Evolutionary conservation across 768 basidiomycete genomes (phyloP).

Genomic region (Suillus luteus): DNA sequence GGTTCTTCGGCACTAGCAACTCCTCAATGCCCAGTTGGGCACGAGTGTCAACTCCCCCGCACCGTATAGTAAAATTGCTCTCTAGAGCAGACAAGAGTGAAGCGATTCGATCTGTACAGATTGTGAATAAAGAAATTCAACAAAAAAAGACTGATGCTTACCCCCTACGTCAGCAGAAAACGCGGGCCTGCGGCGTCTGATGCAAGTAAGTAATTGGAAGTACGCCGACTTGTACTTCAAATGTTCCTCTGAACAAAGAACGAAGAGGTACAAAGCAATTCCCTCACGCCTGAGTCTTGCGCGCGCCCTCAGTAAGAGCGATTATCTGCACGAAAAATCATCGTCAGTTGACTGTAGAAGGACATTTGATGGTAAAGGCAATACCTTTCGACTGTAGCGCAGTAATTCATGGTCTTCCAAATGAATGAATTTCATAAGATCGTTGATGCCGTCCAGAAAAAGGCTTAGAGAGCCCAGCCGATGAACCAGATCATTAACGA

Average conservation of each 20-base stretch:
- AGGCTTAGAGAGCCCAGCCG: constrained; percentile 31
- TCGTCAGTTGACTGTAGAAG: too few relatives aligned
- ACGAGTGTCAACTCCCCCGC: too few relatives aligned
- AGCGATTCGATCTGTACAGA: constrained; percentile 24
- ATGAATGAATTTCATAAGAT: constrained; percentile 21
- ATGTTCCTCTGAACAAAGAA: constrained; percentile 42
- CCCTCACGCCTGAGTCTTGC: constrained; percentile 45
- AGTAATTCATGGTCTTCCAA: constrained; percentile 24
- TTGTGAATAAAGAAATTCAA: too few relatives aligned
- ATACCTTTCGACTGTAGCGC: constrained; percentile 31
- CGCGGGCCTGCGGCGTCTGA: too few relatives aligned
- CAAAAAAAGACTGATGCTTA: too few relatives aligned
- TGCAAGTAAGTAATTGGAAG: constrained; percentile 41
- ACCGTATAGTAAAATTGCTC: constrained; percentile 29
- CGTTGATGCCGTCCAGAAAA: constrained; percentile 33
- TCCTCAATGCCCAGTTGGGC: too few relatives aligned
- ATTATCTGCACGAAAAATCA: too few relatives aligned
- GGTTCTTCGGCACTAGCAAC: too few relatives aligned
- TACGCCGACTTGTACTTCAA: constrained; percentile 49
- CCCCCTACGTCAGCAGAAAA: too few relatives aligned
- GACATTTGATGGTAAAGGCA: constrained; percentile 22
- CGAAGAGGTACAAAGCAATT: constrained; percentile 48
- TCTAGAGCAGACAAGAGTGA: constrained; percentile 35
- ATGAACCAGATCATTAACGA: constrained; percentile 24
- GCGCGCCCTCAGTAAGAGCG: constrained; percentile 51